phyloP scores from a whole-genome alignment of 2,329 filamentous ascomycete species.

The Nothopassalora personata region DNA sequence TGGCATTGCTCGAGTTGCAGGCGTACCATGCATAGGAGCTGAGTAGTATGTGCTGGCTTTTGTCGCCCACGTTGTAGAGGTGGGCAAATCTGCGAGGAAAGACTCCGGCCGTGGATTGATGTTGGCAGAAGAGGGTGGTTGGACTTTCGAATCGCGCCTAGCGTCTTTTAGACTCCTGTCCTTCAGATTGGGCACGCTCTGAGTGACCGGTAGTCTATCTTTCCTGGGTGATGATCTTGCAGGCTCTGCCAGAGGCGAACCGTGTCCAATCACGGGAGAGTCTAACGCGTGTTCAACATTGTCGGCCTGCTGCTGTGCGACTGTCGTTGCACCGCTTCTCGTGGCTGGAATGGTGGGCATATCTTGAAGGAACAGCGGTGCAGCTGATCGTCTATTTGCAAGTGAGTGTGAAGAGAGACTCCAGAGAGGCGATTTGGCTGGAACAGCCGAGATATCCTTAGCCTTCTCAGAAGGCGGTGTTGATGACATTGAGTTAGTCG shows the following conservation, averaged over 20 bases:
- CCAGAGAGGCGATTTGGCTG: slow-evolving; percentile 17
- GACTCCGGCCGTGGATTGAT: slow-evolving; percentile 23
- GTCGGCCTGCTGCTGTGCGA: neutral
- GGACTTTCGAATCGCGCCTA: neutral
- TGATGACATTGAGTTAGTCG: slow-evolving; percentile 26
- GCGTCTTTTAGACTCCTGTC: neutral
- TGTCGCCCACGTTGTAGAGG: slow-evolving; percentile 15
- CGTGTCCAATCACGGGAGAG: slow-evolving; percentile 10
- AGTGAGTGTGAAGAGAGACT: slow-evolving; percentile 23
- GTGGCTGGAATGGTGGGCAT: neutral
- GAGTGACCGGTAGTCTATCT: slow-evolving; percentile 6
- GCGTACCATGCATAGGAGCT: neutral
- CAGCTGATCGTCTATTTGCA: slow-evolving; percentile 23
- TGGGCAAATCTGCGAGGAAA: slow-evolving; percentile 25
- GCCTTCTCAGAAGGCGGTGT: slow-evolving; percentile 21
- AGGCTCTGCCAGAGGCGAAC: neutral
- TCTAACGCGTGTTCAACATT: slow-evolving; percentile 7
- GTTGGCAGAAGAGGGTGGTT: neutral
- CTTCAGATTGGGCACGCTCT: slow-evolving; percentile 15
- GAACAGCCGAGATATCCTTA: slow-evolving; percentile 14
- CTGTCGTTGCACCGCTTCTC: neutral
- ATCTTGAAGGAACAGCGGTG: slow-evolving; percentile 11
- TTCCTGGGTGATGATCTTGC: neutral
- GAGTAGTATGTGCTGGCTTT: slow-evolving; percentile 6
- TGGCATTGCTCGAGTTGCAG: neutral